Evolutionary conservation across 2,329 filamentous ascomycete species (phyloP).

Genomic region (Fusarium lateritium): DNA sequence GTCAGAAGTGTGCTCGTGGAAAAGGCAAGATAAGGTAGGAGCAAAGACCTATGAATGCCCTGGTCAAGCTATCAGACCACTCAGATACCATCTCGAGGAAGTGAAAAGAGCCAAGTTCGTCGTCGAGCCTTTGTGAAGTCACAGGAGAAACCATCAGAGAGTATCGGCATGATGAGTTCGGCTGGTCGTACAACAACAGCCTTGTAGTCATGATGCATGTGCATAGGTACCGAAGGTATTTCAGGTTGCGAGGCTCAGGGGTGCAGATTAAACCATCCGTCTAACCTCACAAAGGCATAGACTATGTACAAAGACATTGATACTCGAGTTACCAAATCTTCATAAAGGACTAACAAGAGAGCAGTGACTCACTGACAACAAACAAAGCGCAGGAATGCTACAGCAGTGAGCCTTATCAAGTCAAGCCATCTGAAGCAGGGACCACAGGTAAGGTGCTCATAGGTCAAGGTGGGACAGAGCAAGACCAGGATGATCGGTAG

Average conservation of each 20-base stretch:
- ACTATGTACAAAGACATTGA: not conserved
- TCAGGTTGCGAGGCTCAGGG: not conserved
- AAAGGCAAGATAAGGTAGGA: not conserved
- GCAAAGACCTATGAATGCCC: not conserved
- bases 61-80: not conserved
- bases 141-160: not conserved
- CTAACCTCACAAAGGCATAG: too few species aligned
- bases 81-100: not conserved
- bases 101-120: not conserved
- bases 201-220: not conserved
- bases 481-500: constrained; percentile 25
- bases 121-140: not conserved
- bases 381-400: not conserved
- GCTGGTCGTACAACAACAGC: not conserved
- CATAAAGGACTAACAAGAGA: not conserved
- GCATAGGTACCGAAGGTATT: not conserved
- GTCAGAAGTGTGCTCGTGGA: not conserved
- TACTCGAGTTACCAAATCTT: not conserved
- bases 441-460: constrained; percentile 26
- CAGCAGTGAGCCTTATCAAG: not conserved
- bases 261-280: not conserved
- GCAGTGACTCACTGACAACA: not conserved
- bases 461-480: constrained; percentile 32
- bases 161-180: not conserved
- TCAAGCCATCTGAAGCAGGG: not conserved